Evolutionary conservation across 805 yeast species (phyloP).

Genomic region (Candida krabiensis): DNA sequence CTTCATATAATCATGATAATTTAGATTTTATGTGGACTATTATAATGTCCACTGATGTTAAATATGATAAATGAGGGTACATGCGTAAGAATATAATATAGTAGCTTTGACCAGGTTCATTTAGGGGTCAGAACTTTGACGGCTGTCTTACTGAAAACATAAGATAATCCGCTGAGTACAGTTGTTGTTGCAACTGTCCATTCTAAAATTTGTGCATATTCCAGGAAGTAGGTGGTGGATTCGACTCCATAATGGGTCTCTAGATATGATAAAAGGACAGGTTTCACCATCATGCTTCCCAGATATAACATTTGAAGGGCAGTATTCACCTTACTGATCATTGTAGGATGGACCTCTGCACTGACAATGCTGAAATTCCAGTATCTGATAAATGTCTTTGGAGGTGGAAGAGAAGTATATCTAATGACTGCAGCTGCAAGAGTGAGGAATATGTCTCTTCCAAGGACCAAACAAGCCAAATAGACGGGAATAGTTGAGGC

Average conservation of each 20-base stretch:
- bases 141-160: constrained; percentile 68
- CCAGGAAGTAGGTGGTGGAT: constrained; percentile 25
- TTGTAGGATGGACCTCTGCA: constrained; percentile 86
- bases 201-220: constrained; percentile 37
- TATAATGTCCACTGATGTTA: no score
- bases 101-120: no score
- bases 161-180: constrained; percentile 72
- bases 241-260: constrained; percentile 28
- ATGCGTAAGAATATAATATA: no score
- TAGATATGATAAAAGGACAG: constrained; percentile 43
- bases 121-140: constrained; percentile 48
- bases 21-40: no score
- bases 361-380: constrained; percentile 80
- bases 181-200: constrained; percentile 71
- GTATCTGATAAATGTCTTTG: constrained; percentile 68
- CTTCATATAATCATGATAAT: no score
- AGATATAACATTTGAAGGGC: constrained; percentile 90
- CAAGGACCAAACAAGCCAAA: constrained; percentile 70
- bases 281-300: constrained; percentile 59
- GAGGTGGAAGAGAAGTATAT: constrained; percentile 70
- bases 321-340: constrained; percentile 85
- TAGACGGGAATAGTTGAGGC: constrained; percentile 68
- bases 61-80: no score
- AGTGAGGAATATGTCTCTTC: constrained; percentile 77
- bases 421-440: constrained; percentile 72